Conservation (phyloP, 225 moss, liverwort and hornwort species). For the Takakia lepidozioides region DNA sequence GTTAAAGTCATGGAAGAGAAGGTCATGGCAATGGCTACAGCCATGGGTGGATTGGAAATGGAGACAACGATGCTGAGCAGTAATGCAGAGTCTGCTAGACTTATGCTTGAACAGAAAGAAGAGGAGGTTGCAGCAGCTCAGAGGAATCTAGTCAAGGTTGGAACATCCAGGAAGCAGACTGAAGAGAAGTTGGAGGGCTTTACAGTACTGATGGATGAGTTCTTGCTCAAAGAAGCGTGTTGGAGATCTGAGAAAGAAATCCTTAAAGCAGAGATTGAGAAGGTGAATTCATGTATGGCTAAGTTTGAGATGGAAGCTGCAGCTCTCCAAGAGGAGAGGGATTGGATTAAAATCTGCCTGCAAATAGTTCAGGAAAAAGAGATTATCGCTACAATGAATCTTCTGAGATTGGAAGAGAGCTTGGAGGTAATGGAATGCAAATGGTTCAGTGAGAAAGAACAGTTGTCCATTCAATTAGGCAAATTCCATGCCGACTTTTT, state of each 20-base stretch:
- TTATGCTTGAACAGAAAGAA: conserved; percentile 19
- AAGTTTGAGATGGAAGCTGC: conserved; percentile 50
- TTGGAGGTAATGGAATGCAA: conserved; percentile 27
- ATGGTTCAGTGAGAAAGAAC: conserved; percentile 37
- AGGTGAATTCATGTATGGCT: conserved; percentile 43
- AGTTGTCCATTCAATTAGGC: conserved; percentile 17
- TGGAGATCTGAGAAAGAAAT: conserved; percentile 23
- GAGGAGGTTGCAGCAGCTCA: conserved; percentile 18
- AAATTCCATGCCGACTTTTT: conserved; percentile 18
- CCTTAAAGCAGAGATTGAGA: conserved; percentile 35
- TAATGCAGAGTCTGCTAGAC: too few species aligned
- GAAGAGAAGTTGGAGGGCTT: conserved; percentile 26
- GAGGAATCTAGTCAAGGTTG: conserved; percentile 14
- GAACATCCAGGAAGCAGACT: conserved; percentile 15
- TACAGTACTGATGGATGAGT: conserved; percentile 19
- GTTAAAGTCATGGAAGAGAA: too few species aligned
- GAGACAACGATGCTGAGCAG: too few species aligned
- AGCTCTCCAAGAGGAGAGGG: conserved; percentile 27
- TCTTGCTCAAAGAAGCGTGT: conserved; percentile 27
- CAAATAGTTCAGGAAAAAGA: conserved; percentile 23
- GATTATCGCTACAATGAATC: not conserved
- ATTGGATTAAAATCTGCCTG: conserved; percentile 21
- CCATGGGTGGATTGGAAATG: too few species aligned
- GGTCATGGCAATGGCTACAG: too few species aligned
- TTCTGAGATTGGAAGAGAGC: conserved; percentile 24